Conservation (phyloP, 2,329 filamentous ascomycete genomes). For the Triangularia setosa region DNA sequence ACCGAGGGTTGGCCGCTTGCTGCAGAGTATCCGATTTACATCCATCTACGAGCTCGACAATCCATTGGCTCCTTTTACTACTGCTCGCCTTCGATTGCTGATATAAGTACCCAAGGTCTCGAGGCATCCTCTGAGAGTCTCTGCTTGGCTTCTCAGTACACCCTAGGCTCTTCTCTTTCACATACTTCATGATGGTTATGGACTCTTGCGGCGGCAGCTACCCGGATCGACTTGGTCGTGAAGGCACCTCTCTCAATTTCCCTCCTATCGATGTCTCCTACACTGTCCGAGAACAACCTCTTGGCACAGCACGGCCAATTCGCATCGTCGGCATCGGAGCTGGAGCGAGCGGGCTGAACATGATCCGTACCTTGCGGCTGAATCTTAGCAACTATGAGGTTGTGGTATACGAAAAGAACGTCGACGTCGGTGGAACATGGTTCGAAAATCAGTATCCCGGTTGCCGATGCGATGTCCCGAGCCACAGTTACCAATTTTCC, state of each 20-base stretch:
- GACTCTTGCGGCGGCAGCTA: constrained; percentile 10
- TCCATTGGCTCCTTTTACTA: neutral
- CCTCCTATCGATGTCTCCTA: constrained; percentile 25
- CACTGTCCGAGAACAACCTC: constrained; percentile 34
- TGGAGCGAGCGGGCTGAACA: constrained; percentile 42
- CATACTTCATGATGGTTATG: constrained; percentile 14
- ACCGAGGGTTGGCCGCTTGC: constrained; percentile 2
- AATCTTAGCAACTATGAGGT: constrained; percentile 42
- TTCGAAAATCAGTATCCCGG: constrained; percentile 57
- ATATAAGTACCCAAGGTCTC: neutral
- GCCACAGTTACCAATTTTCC: constrained; percentile 60
- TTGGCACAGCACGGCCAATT: constrained; percentile 38
- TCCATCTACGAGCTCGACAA: neutral
- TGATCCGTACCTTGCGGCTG: constrained; percentile 42
- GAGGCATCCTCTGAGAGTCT: neutral
- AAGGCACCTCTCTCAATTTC: constrained; percentile 3
- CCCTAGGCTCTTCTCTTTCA: neutral
- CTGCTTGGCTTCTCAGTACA: neutral
- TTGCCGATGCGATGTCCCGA: constrained; percentile 53
- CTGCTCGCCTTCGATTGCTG: neutral
- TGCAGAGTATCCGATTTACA: neutral
- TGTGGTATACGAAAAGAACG: constrained; percentile 54
- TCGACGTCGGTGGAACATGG: constrained; percentile 55
- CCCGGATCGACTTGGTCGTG: constrained; percentile 11
- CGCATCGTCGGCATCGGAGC: constrained; percentile 44